Base-by-base conservation (phyloP, 129 eudicot species). In the Artemisia annua region DNA sequence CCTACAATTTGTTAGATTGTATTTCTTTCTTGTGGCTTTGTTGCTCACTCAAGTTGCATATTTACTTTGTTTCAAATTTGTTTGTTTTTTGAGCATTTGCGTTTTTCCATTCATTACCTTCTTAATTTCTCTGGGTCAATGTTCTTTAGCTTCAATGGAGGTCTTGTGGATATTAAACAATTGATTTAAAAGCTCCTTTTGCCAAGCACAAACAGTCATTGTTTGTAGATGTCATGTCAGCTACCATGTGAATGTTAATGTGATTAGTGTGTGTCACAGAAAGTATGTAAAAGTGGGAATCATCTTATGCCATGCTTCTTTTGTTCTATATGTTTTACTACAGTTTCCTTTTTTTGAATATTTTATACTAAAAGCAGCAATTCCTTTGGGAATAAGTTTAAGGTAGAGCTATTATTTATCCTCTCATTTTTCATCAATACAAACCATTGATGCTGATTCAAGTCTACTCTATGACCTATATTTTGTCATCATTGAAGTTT, bases 21-120 rank as follows among this genome's bases (percentile, higher is more conserved):
- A 59, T 64, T 39, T 64, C 24, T 64, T 74, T 35, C n/a, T 51
- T 44, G 13, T 74, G 48, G 20, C 30, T 32, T 51, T 73, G 61
- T 73, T 14, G 54, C 18, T 30, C 58, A n/a, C 66, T 20, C 3
- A 63, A 74, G 69, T 61, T 73, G 61, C 51, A 48, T 46, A 44
- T 9, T 5, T 72, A 60, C 59, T 28, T 48, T 60, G 11, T 26
- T 49, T 72, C 69, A 4, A 26, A 22, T 18, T 1, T 60, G 4
- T 59, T 15, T 62, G 48, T n/a, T 22, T 16, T 12, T 28, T 48
- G 5, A 28, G 69, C 50, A 48, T 60, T 15, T 20, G 10, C 46
- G 43, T 35, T 35, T 32, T 32, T 32, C 39, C 39, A 32, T 32
- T 32, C 5, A 4, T 32, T 32, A 32, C 10, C 7, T 39, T 39